Evolutionary conservation across 345 rosid species (phyloP).

Genomic region (Abelmoschus esculentus): DNA sequence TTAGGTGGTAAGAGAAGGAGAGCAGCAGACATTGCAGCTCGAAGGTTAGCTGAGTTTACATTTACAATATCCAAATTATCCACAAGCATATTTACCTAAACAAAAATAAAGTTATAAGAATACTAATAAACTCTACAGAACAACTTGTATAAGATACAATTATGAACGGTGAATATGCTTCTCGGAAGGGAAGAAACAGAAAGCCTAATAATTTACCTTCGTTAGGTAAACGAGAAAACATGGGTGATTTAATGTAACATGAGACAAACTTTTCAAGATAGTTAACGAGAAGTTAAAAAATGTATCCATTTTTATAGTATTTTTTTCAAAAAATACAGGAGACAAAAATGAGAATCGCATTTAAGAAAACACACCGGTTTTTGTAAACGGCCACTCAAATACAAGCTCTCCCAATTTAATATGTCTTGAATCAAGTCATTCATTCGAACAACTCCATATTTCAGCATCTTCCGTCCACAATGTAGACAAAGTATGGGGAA

Average conservation of each 20-base stretch:
- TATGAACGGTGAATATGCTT: neutral
- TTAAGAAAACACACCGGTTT: constrained; percentile 50
- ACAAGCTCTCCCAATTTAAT: constrained; percentile 63
- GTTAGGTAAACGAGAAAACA: neutral
- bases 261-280: neutral
- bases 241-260: neutral
- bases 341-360: neutral
- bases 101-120: neutral
- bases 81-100: constrained; percentile 65
- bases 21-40: constrained; percentile 82
- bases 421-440: constrained; percentile 67
- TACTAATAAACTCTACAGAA: neutral
- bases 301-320: neutral
- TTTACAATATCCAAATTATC: constrained; percentile 62
- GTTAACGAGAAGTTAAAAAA: neutral
- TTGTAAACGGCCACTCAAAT: constrained; percentile 82
- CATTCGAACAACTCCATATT: constrained; percentile 88
- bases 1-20: constrained; percentile 80
- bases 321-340: neutral
- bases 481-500: no score
- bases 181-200: neutral
- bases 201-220: neutral
- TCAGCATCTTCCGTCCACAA: constrained; percentile 49
- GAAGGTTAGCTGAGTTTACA: constrained; percentile 55
- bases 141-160: neutral